Conservation (phyloP, 208 protist genomes). For the Crithidia brevicula region DNA sequence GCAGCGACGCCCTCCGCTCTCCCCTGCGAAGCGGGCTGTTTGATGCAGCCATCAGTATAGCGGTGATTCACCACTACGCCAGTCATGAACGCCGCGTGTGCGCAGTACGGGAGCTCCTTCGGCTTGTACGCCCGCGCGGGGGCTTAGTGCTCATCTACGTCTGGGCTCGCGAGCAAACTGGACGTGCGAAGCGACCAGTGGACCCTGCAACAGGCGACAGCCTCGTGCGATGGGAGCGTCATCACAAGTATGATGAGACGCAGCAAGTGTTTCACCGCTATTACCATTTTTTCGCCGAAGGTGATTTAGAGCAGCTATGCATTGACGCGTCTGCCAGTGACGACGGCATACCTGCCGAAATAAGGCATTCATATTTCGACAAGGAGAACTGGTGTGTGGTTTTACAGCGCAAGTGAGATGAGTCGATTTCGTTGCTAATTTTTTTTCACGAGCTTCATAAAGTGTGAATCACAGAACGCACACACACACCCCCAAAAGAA, state of each 20-base stretch:
- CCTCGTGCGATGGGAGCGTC: conserved; percentile 68
- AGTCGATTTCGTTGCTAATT: too few species aligned
- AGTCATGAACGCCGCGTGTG: conserved; percentile 52
- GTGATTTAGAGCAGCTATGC: conserved; percentile 75
- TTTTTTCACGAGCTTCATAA: conserved; percentile 5
- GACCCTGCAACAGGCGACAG: conserved; percentile 61
- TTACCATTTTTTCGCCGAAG: conserved; percentile 86
- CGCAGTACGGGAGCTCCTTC: conserved; percentile 71
- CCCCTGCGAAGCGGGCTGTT: conserved; percentile 70
- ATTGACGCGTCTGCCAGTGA: conserved; percentile 33
- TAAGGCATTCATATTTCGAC: conserved; percentile 80
- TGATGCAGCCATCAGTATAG: conserved; percentile 88
- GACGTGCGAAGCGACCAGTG: conserved; percentile 25
- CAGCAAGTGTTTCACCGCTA: conserved; percentile 70
- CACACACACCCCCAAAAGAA: too few species aligned
- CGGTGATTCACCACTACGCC: conserved; percentile 90
- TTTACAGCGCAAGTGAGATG: conserved; percentile 35
- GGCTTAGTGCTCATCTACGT: conserved; percentile 82
- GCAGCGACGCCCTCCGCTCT: conserved; percentile 60
- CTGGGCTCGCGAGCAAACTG: conserved; percentile 73
- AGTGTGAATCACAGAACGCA: background rate
- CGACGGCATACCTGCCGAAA: background rate
- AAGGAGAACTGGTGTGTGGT: conserved; percentile 91
- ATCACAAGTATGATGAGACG: conserved; percentile 50
- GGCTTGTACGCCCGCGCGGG: conserved; percentile 66